Evolutionary conservation across 495 filamentous ascomycete species (phyloP).

Genomic region (Lichina pygmaea): DNA sequence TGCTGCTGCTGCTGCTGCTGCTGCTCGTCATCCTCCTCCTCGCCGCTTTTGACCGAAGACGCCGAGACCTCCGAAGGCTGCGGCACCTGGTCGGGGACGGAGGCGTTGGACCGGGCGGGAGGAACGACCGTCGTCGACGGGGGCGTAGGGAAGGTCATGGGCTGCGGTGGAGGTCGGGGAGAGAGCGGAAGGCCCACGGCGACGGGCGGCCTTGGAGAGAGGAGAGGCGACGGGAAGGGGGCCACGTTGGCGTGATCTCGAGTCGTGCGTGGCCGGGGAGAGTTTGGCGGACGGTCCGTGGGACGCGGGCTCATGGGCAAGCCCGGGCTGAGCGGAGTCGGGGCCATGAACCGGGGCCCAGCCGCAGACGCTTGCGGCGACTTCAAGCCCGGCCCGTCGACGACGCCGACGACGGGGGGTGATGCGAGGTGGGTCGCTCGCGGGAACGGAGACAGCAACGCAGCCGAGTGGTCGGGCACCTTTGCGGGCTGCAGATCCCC

Average conservation of each 20-base stretch:
- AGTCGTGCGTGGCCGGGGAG: conserved; percentile 40
- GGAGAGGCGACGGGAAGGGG: conserved; percentile 28
- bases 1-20: too few relatives aligned
- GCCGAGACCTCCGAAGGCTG: too few relatives aligned
- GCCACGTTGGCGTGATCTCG: conserved; percentile 18
- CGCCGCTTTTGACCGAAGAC: too few relatives aligned
- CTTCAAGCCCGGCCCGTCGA: neutral
- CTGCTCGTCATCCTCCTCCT: too few relatives aligned
- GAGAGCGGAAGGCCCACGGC: conserved; percentile 37
- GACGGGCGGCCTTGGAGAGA: conserved; percentile 29
- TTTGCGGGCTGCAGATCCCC: too few relatives aligned
- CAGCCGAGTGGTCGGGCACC: too few relatives aligned
- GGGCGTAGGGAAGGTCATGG: conserved; percentile 14
- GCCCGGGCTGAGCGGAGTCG: conserved; percentile 56
- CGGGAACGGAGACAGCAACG: too few relatives aligned
- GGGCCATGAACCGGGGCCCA: conserved; percentile 9
- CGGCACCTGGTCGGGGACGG: too few relatives aligned
- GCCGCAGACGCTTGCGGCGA: neutral
- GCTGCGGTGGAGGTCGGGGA: conserved; percentile 36
- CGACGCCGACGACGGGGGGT: neutral
- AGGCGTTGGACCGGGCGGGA: conserved; percentile 10
- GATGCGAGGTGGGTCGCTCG: neutral
- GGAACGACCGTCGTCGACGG: conserved; percentile 30
- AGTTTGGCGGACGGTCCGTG: conserved; percentile 41
- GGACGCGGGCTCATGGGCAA: conserved; percentile 75